A percentile compares a stretch with the other conserved stretches of the same genome.
phyloP scores from a whole-genome alignment of 2,329 filamentous ascomycete genomes.

The Stagonosporopsis tanaceti region DNA sequence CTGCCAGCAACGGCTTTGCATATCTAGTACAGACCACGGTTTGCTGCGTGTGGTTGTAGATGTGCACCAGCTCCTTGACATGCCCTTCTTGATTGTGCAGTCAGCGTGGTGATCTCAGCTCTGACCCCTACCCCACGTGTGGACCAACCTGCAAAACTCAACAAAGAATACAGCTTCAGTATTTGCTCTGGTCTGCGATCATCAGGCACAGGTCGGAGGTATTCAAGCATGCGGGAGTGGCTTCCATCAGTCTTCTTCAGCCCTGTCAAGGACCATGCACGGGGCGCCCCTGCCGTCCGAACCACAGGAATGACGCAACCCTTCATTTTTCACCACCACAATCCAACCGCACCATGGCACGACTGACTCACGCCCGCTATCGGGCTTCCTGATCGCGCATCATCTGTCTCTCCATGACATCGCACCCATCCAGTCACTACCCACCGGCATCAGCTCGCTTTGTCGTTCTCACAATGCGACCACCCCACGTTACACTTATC shows the following conservation, averaged over 20 bases:
- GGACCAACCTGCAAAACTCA: neutral
- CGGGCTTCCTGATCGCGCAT: neutral
- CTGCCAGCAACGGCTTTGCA: neutral
- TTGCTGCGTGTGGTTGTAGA: neutral
- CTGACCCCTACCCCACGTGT: neutral
- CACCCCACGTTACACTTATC: constrained; percentile 22
- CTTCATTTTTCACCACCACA: constrained; percentile 15
- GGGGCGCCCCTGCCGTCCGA: constrained; percentile 27
- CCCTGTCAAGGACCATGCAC: constrained; percentile 28
- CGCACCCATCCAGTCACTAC: constrained; percentile 8
- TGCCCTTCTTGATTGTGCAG: neutral
- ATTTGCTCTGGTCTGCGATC: neutral
- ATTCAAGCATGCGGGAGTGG: constrained; percentile 1
- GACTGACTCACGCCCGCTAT: constrained; percentile 12
- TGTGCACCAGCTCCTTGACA: neutral
- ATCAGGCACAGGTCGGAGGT: neutral
- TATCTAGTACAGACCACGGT: neutral
- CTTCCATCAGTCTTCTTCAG: constrained; percentile 21
- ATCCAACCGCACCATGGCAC: constrained; percentile 1
- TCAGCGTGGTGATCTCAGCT: neutral
- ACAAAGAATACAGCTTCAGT: neutral
- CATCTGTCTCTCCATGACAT: neutral
- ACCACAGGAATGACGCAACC: constrained; percentile 23
- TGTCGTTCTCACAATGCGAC: constrained; percentile 31
- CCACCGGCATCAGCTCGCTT: constrained; percentile 5